phyloP scores from a whole-genome alignment of 805 yeast genomes.

The Nakazawaea anatomiae region DNA sequence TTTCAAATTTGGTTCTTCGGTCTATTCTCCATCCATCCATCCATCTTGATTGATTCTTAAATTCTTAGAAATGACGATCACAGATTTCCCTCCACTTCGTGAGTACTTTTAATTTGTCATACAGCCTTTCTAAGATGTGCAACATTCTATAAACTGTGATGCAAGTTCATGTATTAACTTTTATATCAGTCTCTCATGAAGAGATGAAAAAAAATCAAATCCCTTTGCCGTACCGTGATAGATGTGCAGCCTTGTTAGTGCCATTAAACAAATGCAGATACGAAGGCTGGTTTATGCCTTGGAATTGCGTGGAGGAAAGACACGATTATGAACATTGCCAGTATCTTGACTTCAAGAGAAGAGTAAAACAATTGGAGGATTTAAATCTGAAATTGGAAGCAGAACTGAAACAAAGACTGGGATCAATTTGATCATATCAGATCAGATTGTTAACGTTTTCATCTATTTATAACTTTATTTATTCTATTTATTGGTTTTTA shows the following conservation, averaged over 20 bases:
- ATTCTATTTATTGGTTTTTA: not conserved
- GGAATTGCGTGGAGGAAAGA: constrained; percentile 73
- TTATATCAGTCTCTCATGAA: constrained; percentile 60
- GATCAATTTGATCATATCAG: not conserved
- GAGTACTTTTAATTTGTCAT: constrained; percentile 17
- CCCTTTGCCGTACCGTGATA: constrained; percentile 76
- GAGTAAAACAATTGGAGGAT: constrained; percentile 65
- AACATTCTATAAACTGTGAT: too few species aligned
- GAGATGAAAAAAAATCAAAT: constrained; percentile 77
- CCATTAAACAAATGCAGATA: constrained; percentile 59
- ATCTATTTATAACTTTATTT: not conserved
- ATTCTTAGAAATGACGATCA: constrained; percentile 19
- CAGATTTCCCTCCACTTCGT: constrained; percentile 37
- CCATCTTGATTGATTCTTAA: too few species aligned
- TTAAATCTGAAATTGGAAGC: constrained; percentile 35
- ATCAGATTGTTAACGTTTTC: too few species aligned
- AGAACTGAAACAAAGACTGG: not conserved
- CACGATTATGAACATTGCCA: constrained; percentile 84
- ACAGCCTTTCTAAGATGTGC: not conserved
- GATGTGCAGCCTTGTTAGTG: constrained; percentile 65
- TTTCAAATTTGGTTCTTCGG: too few species aligned
- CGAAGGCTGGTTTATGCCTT: constrained; percentile 52
- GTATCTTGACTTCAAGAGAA: constrained; percentile 72
- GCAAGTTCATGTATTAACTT: not conserved
- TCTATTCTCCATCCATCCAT: too few species aligned